phyloP scores from a whole-genome alignment of 169 alveolate genomes.

The Plasmodium inui region DNA sequence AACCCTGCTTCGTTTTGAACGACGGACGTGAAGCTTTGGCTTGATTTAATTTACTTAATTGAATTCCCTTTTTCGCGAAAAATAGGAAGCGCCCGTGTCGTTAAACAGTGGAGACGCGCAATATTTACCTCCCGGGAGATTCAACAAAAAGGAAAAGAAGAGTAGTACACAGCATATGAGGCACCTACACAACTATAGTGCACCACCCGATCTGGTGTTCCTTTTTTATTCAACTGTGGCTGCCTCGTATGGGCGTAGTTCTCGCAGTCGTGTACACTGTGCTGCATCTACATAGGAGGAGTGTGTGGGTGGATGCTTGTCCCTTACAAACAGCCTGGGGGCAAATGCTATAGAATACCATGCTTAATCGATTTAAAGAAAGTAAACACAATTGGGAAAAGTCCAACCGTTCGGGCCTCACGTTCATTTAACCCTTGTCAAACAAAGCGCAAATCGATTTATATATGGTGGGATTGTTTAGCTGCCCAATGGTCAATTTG shows the following conservation, averaged over 20 bases:
- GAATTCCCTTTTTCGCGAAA: neutral
- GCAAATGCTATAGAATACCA: neutral
- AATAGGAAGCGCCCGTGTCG: neutral
- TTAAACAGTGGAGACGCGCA: neutral
- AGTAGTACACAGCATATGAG: neutral
- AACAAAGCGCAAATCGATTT: neutral
- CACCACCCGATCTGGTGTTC: neutral
- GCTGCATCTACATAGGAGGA: neutral
- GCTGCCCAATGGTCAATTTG: neutral
- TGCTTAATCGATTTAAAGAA: neutral
- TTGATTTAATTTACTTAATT: neutral
- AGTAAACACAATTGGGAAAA: neutral
- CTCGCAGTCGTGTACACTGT: neutral
- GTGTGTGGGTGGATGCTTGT: neutral
- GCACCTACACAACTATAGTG: neutral
- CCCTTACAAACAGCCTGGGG: neutral
- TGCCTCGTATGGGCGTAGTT: neutral
- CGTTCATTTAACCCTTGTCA: neutral
- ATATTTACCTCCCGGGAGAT: neutral
- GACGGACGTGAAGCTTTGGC: neutral
- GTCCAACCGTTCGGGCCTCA: neutral
- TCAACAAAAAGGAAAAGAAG: neutral
- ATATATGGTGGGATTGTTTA: neutral
- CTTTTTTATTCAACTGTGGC: neutral
- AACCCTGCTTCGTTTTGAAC: neutral